Base-by-base conservation (phyloP, 2,329 filamentous ascomycete genomes). In the Sarocladium kiliense region DNA sequence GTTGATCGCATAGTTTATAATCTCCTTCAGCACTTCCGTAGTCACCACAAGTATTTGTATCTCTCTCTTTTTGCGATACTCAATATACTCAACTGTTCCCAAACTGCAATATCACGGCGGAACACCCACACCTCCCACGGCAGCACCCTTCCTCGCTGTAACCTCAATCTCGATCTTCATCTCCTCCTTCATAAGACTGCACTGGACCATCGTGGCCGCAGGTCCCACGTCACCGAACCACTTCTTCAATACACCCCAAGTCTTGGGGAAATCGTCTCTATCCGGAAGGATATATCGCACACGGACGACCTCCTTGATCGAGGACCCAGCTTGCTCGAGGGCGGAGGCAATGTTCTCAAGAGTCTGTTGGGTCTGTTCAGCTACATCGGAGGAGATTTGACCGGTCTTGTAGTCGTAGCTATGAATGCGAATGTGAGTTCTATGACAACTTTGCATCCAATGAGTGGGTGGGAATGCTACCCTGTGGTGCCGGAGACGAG, bases 401-500 rank as follows among this genome's bases (percentile, higher is more conserved):
- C 74, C 73, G 0, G 76, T 78, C 16, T 66, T 60, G 62, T 81
- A 80, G 64, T 82, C 68, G 64, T 81, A 81, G 1, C 77, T 80
- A 37, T 39, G 30, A 58, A n/a, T n/a, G n/a, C n/a, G n/a, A n/a
- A n/a, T n/a, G n/a, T n/a, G n/a, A n/a, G n/a, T n/a, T n/a, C n/a
- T n/a, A n/a, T n/a, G n/a, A n/a, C n/a, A n/a, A n/a, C n/a, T n/a
- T n/a, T n/a, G n/a, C n/a, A n/a, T n/a, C n/a, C n/a, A n/a, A n/a
- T n/a, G 49, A 18, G 53, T 19, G 44, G 3, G 1, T 55, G 59
- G 54, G 30, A 7, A 32, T 7, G 30, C 7, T 61, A 78, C 77
- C 79, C 79, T 2, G 79, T 82, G 36, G 77, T 81, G 0, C 79
- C 79, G 2, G 79, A 80, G 3, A 82, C 77, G 55, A 80, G 75